A percentile compares a stretch with the other conserved stretches of the same genome.
These are phyloP conservation scores for Arthrobotrys musiformis DNA, from an alignment of 2,329 filamentous ascomycete species.

Conservation along the genomic window DNA sequence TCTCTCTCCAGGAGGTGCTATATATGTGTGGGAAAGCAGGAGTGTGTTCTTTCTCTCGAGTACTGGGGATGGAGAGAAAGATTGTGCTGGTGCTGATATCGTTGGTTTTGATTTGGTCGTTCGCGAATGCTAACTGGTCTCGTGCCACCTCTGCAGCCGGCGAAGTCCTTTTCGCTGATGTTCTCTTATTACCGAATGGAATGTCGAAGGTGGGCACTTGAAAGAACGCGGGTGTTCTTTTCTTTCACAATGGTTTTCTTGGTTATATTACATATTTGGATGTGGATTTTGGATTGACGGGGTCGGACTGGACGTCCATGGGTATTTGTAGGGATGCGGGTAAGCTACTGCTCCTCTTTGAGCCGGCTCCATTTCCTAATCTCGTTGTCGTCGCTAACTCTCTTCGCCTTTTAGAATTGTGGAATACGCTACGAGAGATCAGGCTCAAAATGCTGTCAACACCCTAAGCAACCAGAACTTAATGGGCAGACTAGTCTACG, in stretches of 20 bases:
- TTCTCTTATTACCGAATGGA: slow-evolving; percentile 99
- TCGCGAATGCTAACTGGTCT: slow-evolving; percentile 13
- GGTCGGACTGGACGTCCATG: slow-evolving; percentile 84
- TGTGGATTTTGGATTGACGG: slow-evolving; percentile 79
- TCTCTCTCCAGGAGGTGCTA: not conserved
- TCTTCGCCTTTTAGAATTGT: slow-evolving; percentile 80
- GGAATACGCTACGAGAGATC: slow-evolving; percentile 99
- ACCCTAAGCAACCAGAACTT: slow-evolving; percentile 99
- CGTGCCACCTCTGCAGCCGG: slow-evolving; percentile 73
- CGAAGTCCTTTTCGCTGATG: slow-evolving; percentile 99
- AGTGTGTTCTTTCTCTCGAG: not conserved
- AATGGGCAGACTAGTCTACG: slow-evolving; percentile 98
- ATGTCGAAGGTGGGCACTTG: slow-evolving; percentile 99
- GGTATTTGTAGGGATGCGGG: slow-evolving; percentile 99
- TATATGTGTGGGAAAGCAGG: not conserved
- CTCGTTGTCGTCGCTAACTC: slow-evolving; percentile 62
- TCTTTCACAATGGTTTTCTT: slow-evolving; percentile 67
- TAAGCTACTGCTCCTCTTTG: slow-evolving; percentile 68
- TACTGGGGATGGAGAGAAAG: not conserved
- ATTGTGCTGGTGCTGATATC: not conserved
- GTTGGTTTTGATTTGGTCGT: slow-evolving; percentile 2
- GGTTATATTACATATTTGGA: slow-evolving; percentile 69
- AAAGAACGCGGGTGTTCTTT: slow-evolving; percentile 73
- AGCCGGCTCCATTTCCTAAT: too few relatives aligned
- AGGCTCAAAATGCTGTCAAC: slow-evolving; percentile 96